Conservation (phyloP, 2,329 filamentous ascomycete genomes). For the Aspergillus thermomutatus region DNA sequence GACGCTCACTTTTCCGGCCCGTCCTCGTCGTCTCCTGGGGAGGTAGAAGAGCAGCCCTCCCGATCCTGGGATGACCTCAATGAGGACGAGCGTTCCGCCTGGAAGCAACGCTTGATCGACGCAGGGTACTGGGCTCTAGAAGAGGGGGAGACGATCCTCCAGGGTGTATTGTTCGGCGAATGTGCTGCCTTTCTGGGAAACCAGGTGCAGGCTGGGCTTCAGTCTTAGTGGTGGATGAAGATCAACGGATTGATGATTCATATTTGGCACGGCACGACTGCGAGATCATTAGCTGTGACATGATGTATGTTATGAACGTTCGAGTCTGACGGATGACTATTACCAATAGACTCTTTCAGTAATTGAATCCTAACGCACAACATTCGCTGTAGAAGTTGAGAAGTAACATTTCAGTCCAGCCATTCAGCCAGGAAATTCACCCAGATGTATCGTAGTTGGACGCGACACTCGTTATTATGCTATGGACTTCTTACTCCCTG, state of each 20-base stretch:
- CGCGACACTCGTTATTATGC: too few relatives aligned
- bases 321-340: neutral
- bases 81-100: constrained; percentile 59
- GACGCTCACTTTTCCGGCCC: neutral
- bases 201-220: neutral
- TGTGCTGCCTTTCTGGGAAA: neutral
- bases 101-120: constrained; percentile 66
- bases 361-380: neutral
- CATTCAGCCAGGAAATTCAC: neutral
- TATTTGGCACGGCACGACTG: neutral
- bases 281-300: neutral
- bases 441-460: too few relatives aligned
- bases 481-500: neutral
- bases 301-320: neutral
- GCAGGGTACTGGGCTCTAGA: constrained; percentile 76
- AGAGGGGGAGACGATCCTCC: constrained; percentile 73
- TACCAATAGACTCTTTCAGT: neutral
- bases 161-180: constrained; percentile 74
- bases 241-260: neutral
- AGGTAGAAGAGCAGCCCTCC: constrained; percentile 10
- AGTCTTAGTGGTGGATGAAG: neutral
- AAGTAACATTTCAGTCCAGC: neutral
- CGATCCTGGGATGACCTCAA: constrained; percentile 68
- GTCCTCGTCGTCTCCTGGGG: constrained; percentile 2
- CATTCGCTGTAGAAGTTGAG: neutral